Percentiles rank a stretch among this genome's conserved stretches.
phyloP scores from a whole-genome alignment of 345 rosid species.

The Brassica incana region DNA sequence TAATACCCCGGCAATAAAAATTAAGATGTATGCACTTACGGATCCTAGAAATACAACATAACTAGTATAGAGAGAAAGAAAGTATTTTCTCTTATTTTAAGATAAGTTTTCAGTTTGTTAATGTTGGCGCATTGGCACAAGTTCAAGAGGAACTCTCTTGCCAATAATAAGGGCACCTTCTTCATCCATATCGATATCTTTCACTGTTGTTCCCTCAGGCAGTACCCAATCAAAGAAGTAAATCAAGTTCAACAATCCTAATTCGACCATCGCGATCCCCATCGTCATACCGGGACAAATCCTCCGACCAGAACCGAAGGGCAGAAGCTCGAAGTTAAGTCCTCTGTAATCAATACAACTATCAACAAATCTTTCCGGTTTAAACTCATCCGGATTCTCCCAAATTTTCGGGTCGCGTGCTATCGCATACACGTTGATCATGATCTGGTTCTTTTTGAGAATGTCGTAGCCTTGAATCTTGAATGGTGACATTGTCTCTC shows the following conservation, averaged over 20 bases:
- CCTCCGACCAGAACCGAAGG: background rate
- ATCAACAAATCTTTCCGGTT: background rate
- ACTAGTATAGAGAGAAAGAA: background rate
- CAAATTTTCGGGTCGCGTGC: background rate
- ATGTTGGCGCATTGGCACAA: background rate
- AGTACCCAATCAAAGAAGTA: background rate
- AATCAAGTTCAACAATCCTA: background rate
- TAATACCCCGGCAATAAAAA: too few species aligned
- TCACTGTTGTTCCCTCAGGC: background rate
- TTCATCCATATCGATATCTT: background rate
- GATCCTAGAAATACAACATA: background rate
- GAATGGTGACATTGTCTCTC: slow-evolving; percentile 1
- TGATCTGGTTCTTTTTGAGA: background rate
- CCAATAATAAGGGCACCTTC: background rate
- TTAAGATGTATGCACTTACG: background rate
- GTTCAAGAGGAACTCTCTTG: background rate
- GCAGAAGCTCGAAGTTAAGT: background rate
- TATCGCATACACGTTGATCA: background rate
- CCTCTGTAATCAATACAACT: background rate
- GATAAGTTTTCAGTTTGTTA: background rate
- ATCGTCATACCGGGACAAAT: background rate
- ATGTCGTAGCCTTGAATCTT: background rate
- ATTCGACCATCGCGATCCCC: background rate
- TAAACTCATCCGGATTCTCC: background rate
- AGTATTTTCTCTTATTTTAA: background rate